phyloP scores from a whole-genome alignment of 2,329 filamentous ascomycete genomes.

The Verticillium isaacii region DNA sequence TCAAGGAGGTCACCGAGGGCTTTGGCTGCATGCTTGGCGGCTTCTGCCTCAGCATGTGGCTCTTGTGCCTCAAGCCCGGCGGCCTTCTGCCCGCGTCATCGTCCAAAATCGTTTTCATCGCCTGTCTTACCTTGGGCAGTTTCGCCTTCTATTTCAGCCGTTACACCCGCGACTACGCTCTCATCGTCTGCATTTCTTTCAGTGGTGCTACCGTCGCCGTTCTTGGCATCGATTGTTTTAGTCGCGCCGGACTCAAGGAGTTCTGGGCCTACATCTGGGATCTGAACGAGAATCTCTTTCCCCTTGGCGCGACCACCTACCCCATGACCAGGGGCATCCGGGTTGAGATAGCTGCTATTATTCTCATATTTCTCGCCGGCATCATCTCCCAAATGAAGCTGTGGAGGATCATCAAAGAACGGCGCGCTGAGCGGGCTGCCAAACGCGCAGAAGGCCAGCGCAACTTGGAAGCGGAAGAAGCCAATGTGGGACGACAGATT shows the following conservation, averaged over 20 bases:
- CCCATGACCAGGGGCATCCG: constrained; percentile 81
- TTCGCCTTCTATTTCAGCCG: constrained; percentile 76
- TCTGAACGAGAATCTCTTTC: constrained; percentile 76
- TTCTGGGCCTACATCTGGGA: constrained; percentile 93
- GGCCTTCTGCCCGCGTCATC: constrained; percentile 63
- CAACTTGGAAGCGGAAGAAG: constrained; percentile 60
- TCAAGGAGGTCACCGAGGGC: constrained; percentile 75
- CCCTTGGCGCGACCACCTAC: constrained; percentile 70
- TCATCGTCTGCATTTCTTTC: constrained; percentile 76
- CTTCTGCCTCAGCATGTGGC: constrained; percentile 86
- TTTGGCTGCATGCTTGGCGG: constrained; percentile 85
- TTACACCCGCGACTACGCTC: constrained; percentile 70
- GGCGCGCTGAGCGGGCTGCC: constrained; percentile 47
- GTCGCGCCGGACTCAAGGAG: constrained; percentile 84
- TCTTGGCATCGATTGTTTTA: constrained; percentile 87
- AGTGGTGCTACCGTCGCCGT: constrained; percentile 74
- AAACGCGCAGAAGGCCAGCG: constrained; percentile 44
- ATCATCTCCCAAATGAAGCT: constrained; percentile 80
- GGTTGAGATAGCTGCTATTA: constrained; percentile 74
- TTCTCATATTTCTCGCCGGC: constrained; percentile 71
- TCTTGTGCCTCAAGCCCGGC: constrained; percentile 71
- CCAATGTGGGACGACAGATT: constrained; percentile 62
- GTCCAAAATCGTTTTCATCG: constrained; percentile 68
- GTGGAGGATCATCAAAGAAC: constrained; percentile 73
- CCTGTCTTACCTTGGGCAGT: constrained; percentile 60